phyloP scores from a whole-genome alignment of 176 grass and related monocot species.

The Melocanna baccifera region DNA sequence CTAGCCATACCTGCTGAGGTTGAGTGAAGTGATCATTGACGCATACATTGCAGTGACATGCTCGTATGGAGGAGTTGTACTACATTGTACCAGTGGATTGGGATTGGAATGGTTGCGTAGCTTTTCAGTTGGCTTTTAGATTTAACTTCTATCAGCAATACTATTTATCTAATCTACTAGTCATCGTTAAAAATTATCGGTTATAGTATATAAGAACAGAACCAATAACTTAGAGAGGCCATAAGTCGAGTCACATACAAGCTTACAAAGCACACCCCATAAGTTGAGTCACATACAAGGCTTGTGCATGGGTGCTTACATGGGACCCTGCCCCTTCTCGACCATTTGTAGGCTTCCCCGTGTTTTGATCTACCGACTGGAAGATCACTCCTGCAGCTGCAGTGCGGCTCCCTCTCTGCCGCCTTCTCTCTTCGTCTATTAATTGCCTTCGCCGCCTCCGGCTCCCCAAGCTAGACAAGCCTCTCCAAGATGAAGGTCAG shows the following conservation, averaged over 20 bases:
- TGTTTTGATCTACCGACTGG: constrained; percentile 65
- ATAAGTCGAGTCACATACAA: neutral
- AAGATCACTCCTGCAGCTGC: constrained; percentile 26
- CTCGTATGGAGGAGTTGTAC: neutral
- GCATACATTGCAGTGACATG: neutral
- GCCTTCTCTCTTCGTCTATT: constrained; percentile 47
- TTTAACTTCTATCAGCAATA: no score
- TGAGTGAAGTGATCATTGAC: constrained; percentile 3
- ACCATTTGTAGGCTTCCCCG: constrained; percentile 67
- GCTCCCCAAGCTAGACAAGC: constrained; percentile 16
- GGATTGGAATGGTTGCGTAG: no score
- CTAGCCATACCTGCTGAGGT: constrained; percentile 4
- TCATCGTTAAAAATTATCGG: no score
- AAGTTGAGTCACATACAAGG: no score
- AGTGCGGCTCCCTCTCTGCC: constrained; percentile 15
- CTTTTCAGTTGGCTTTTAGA: no score
- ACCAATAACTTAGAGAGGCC: no score
- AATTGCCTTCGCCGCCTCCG: constrained; percentile 31
- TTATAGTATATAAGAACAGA: no score
- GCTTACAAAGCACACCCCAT: no score
- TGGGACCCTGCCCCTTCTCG: constrained; percentile 22
- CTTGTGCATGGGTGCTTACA: neutral
- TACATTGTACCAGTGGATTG: neutral
- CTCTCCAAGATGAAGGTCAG: constrained; percentile 71
- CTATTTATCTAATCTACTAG: no score